Evolutionary conservation across 1,284 basidiomycete species (phyloP).

Genomic region (Leccinum griseonigrum): DNA sequence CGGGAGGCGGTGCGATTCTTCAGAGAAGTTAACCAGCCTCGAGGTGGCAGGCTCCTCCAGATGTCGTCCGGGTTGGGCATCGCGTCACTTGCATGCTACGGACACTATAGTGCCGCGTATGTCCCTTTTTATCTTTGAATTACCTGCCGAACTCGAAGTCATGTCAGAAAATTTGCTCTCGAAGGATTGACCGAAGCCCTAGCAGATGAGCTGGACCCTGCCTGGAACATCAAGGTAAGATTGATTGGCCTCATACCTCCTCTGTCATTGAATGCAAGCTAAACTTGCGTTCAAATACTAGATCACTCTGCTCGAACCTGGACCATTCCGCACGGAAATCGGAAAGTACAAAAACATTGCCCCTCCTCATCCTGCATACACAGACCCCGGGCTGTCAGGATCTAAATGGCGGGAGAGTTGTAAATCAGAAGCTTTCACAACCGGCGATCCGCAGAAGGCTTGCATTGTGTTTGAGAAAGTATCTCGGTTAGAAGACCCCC

Average conservation of each 20-base stretch:
- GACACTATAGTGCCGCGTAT: slow-evolving; percentile 27
- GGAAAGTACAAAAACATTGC: background rate
- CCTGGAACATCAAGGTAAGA: slow-evolving; percentile 32
- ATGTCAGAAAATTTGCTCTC: slow-evolving; percentile 26
- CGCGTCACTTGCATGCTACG: slow-evolving; percentile 1
- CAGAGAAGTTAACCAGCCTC: slow-evolving; percentile 36
- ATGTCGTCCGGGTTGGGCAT: slow-evolving; percentile 29
- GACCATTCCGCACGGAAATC: slow-evolving; percentile 23
- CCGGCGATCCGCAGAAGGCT: slow-evolving; percentile 24
- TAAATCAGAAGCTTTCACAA: background rate
- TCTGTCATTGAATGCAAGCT: background rate
- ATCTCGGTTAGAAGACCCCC: slow-evolving; percentile 24
- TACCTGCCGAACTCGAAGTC: background rate
- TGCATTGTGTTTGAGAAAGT: slow-evolving; percentile 19
- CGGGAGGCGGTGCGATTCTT: slow-evolving; percentile 35
- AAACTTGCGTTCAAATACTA: slow-evolving; percentile 2
- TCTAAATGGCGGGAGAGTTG: slow-evolving; percentile 3
- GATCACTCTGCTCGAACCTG: slow-evolving; percentile 27
- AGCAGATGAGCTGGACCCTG: slow-evolving; percentile 26
- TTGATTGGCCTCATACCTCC: background rate
- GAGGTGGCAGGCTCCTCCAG: slow-evolving; percentile 35
- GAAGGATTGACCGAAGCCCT: slow-evolving; percentile 27
- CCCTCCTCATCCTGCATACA: slow-evolving; percentile 20
- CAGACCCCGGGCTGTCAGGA: slow-evolving; percentile 9
- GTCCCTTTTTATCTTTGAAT: background rate